phyloP scores from a whole-genome alignment of 495 filamentous ascomycete species.

The Aspergillus asperescens region DNA sequence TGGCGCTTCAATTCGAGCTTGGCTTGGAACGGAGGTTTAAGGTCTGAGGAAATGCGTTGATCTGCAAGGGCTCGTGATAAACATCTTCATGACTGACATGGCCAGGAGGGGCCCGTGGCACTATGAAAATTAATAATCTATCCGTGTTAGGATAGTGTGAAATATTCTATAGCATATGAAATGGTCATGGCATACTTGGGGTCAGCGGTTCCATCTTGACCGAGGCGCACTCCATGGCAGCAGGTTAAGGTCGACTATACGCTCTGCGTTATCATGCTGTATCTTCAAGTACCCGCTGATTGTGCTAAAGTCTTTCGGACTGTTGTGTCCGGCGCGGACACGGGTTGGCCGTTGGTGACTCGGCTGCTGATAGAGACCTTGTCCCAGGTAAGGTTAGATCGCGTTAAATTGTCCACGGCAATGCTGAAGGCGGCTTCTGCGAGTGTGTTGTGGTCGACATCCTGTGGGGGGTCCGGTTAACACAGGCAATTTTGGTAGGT shows the following conservation, averaged over 20 bases:
- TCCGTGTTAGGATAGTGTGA: neutral
- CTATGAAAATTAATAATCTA: neutral
- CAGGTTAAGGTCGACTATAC: neutral
- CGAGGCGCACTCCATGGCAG: neutral
- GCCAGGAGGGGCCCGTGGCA: neutral
- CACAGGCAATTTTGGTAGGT: neutral
- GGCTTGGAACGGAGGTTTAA: neutral
- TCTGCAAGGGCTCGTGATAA: neutral
- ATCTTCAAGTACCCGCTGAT: neutral
- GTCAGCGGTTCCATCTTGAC: neutral
- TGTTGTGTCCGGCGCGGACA: neutral
- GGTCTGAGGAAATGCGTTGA: neutral
- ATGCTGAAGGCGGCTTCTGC: neutral
- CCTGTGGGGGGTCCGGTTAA: neutral
- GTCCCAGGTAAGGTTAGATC: neutral
- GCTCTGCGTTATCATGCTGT: neutral
- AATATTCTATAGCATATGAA: neutral
- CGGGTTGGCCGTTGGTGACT: neutral
- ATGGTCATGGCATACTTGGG: neutral
- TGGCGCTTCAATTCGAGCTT: neutral
- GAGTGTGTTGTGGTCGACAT: neutral
- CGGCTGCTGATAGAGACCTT: neutral
- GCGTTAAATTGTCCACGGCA: neutral
- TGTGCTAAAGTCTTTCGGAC: neutral
- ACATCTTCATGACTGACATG: neutral